Base-by-base conservation (phyloP, 495 filamentous ascomycete genomes). In the Letharia columbiana region DNA sequence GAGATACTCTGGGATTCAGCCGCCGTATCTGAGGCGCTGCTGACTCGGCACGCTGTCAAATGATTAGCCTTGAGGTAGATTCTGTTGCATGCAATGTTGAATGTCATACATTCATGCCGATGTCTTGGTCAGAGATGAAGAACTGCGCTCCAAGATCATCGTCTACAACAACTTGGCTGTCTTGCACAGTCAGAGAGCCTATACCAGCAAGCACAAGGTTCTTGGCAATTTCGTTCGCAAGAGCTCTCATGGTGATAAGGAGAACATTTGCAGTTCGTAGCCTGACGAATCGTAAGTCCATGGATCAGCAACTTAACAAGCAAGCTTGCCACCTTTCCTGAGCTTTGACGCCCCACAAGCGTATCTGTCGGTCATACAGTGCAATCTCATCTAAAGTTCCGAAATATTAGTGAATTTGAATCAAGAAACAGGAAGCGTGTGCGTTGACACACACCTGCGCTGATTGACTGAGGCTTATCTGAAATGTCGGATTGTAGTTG, bases 131-230 rank as follows among this genome's bases (percentile, higher is more conserved):
- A 5, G 86, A 81, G 60, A 98, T 73, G 75, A 97, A 93, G 78
- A 97, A 98, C 72, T 96, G 90, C 15, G 91, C 84, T 41, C 91
- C 87, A 2, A 98, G 79, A 75, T 98, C 94, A 60, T 90, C 83
- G 69, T 90, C 87, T 13, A 83, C 88, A 67, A 96, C 89, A 7
- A 77, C 60, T 64, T 88, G 87, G 73, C 91, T 84, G 76, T 98
- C 95, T 65, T 94, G 79, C 65, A 98, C 86, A 10, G 95, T 97
- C 42, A 98, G 78, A 12, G 91, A 93, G 59, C 90, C 90, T 68
- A 98, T 92, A 23, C 94, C 94, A 35, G 95, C 92, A 11, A 98
- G 80, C 52, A 96, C 94, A n/a, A 98, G 84, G 72, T 97, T 98
- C 76, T 98, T 98, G 54, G 94, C 92, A 50, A 97, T 87, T 74